Base-by-base conservation (phyloP, 257 asterid genomes). In the Fraxinus quadrangulata region DNA sequence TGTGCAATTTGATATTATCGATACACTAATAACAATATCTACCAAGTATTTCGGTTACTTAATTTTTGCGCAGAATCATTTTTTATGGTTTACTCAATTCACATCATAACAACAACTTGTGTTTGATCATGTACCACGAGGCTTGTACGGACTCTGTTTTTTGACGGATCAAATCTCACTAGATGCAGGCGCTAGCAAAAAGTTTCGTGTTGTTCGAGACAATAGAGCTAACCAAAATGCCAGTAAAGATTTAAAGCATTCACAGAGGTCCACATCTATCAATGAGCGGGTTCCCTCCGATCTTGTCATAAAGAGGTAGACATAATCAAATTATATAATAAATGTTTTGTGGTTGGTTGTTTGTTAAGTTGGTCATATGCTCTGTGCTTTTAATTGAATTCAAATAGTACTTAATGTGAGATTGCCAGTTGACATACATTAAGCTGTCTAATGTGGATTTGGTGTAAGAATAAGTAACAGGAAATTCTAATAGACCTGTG, bases 131-230 rank as follows among this genome's bases (percentile, higher is more conserved):
- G 26, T 66, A 10, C 16, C 33, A 11, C 19, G 37, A 28, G 72
- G 12, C 34, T 30, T 77, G 26, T 70, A 24, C 34, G 2, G 61
- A 70, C 56, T 72, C 75, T 33, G 65, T 45, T 73, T 42, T 70
- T 79, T 87, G 84, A 82, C 79, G 51, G 67, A 63, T 81, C 39
- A 36, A 37, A 73, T 83, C 73, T 77, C 21, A 78, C 80, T 84
- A 77, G 86, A 86, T 89, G 89, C 90, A 89, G 93, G 92, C 77
- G 85, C 85, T 67, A 86, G 81, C 85, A 85, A 85, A 74, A 91
- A 91, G 85, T 96, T 96, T 78, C 97, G 99, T 34, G 89, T 93
- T 72, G 97, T 96, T 80, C 90, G 97, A 78, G 99, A 96, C 85
- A 96, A 93, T 80, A 93, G 97, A 87, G 87, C 85, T 66, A 88